These are phyloP conservation scores for Penicillium olsonii DNA, from an alignment of 2,329 filamentous ascomycete genomes.

Conservation along the genomic window DNA sequence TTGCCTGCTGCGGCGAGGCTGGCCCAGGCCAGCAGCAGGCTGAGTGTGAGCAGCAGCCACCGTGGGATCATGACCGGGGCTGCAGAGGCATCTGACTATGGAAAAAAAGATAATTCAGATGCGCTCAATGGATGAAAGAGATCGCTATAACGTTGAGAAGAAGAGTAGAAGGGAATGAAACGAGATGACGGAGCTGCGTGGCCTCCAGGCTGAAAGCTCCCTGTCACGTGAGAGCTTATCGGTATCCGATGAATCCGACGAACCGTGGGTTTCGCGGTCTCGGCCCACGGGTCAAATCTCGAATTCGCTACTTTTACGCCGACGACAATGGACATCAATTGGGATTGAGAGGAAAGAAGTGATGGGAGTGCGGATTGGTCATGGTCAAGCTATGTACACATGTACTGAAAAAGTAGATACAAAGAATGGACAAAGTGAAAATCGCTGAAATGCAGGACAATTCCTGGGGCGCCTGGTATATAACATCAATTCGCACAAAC, in stretches of 20 bases:
- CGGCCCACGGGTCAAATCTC: not conserved
- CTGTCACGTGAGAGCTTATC: conserved; percentile 35
- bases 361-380: not conserved
- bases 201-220: conserved; percentile 28
- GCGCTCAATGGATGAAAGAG: conserved; percentile 4
- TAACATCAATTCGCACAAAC: conserved; percentile 6
- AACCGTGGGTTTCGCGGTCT: conserved; percentile 6
- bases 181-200: conserved; percentile 27
- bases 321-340: too few species aligned
- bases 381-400: conserved; percentile 2
- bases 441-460: not conserved
- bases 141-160: not conserved
- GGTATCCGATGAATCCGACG: conserved; percentile 1
- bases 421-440: not conserved
- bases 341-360: not conserved
- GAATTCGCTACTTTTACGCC: not conserved
- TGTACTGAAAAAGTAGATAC: not conserved
- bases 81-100: conserved; percentile 31
- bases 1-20: conserved; percentile 54
- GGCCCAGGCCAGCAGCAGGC: conserved; percentile 56
- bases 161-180: not conserved
- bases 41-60: conserved; percentile 50
- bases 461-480: conserved; percentile 1
- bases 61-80: conserved; percentile 40
- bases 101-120: not conserved